Base-by-base conservation (phyloP, 2,329 filamentous ascomycete species). In the Mollisiaceae sp. region DNA sequence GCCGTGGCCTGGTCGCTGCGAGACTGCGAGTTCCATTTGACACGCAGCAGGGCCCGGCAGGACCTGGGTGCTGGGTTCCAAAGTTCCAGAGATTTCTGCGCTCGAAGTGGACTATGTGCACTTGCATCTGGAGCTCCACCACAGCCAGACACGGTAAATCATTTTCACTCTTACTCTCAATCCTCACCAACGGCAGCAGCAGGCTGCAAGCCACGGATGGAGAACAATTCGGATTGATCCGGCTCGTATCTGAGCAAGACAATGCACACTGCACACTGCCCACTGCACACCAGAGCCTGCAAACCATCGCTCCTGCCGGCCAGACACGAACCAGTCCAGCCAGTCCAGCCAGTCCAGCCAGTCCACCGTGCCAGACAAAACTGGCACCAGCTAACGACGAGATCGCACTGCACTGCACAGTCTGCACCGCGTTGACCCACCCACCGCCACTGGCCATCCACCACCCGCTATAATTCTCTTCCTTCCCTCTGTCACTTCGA, bases 401-500 rank as follows among this genome's bases (percentile, higher is more conserved):
- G 43, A 50, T 8, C 5, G 45, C 20, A 50, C 20, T 8, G 8
- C 11, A 27, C 22, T 47, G n/a, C n/a, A n/a, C n/a, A n/a, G n/a
- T n/a, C 20, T 8, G 8, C 11, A 27, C 22, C 47, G n/a, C 15
- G 12, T 50, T 50, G 45, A 20, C n/a, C 45, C 45, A 54, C 50
- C 18, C n/a, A 54, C 50, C 11, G 15, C 38, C 38, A n/a, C 50
- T 35, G 32, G 24, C 11, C 3, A 11, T 15, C 24, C 14, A 14
- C 12, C 12, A 8, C 24, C 9, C 22, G 50, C 55, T 59, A 59
- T 57, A 64, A 55, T 60, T 60, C 39, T 58, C 50, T 57, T 58
- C 54, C 43, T 20, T 39, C 52, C 52, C 45, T 65, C 59, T 52
- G 20, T 22, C 15, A 38, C 32, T 22, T 22, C 18, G 24, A 18